Percentiles rank a stretch among this genome's conserved stretches.
Conservation (phyloP, 2,329 filamentous ascomycete genomes). For the Hymenoscyphus linearis region DNA sequence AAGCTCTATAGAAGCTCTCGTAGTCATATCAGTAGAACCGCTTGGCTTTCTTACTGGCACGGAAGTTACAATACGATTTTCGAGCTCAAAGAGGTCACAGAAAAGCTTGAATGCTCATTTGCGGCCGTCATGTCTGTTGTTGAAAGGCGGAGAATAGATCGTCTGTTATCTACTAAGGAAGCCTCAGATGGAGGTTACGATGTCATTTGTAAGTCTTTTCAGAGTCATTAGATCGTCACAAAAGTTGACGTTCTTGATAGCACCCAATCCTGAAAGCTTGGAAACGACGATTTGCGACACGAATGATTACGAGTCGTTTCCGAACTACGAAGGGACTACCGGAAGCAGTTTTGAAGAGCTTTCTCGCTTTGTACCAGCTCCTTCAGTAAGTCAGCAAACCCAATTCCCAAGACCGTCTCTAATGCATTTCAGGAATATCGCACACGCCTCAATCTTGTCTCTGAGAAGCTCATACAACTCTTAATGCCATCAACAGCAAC, state of each 20-base stretch:
- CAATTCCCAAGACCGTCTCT: slow-evolving; percentile 1
- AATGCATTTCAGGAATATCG: slow-evolving; percentile 20
- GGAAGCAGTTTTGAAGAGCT: slow-evolving; percentile 23
- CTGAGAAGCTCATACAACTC: slow-evolving; percentile 21
- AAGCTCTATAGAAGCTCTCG: slow-evolving; percentile 25
- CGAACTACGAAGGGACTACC: slow-evolving; percentile 28
- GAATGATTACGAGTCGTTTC: slow-evolving; percentile 29
- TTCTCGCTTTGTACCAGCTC: slow-evolving; percentile 22
- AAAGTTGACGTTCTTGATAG: slow-evolving; percentile 3
- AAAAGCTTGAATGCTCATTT: slow-evolving; percentile 23
- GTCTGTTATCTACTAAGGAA: slow-evolving; percentile 20
- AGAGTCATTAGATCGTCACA: neutral
- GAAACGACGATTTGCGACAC: slow-evolving; percentile 22
- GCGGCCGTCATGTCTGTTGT: slow-evolving; percentile 25
- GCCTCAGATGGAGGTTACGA: slow-evolving; percentile 22
- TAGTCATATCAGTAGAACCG: slow-evolving; percentile 28
- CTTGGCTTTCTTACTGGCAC: slow-evolving; percentile 29
- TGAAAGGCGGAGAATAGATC: slow-evolving; percentile 28
- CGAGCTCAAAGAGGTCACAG: slow-evolving; percentile 29
- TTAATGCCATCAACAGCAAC: slow-evolving; percentile 11
- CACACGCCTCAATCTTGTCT: slow-evolving; percentile 18
- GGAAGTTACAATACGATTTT: slow-evolving; percentile 33
- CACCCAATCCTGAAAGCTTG: slow-evolving; percentile 10
- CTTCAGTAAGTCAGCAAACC: slow-evolving; percentile 21
- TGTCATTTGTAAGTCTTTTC: slow-evolving; percentile 26